These are phyloP conservation scores for Nothomitra cinnamomea DNA, from an alignment of 2,329 filamentous ascomycete genomes.

Conservation along the genomic window DNA sequence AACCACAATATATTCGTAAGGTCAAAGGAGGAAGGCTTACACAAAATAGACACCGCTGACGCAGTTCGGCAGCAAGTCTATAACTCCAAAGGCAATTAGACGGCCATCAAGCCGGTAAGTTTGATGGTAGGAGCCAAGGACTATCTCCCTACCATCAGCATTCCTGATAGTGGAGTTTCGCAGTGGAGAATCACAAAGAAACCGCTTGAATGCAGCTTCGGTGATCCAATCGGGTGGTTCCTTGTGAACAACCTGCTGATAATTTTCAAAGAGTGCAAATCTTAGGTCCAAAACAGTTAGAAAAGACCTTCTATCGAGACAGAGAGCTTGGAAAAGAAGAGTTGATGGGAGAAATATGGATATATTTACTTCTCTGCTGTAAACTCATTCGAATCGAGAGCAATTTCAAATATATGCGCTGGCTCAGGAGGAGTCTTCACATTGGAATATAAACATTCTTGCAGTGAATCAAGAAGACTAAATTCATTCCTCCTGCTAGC, in stretches of 20 bases:
- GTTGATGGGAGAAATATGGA: neutral
- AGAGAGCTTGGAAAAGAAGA: neutral
- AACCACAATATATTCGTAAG: neutral
- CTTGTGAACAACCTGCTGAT: conserved; percentile 56
- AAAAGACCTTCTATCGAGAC: neutral
- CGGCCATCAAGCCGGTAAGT: conserved; percentile 64
- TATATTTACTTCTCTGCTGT: conserved; percentile 53
- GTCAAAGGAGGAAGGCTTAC: conserved; percentile 1
- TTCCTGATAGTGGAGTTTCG: conserved; percentile 17
- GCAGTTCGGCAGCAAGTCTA: conserved; percentile 59
- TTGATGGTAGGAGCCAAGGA: conserved; percentile 62
- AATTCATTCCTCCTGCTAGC: conserved; percentile 51
- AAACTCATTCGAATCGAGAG: conserved; percentile 51
- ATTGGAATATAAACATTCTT: conserved; percentile 44
- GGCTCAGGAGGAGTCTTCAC: conserved; percentile 44
- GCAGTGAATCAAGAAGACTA: conserved; percentile 46
- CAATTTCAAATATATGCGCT: conserved; percentile 50
- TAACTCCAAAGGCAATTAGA: conserved; percentile 57
- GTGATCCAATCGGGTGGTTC: conserved; percentile 44
- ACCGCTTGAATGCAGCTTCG: conserved; percentile 45
- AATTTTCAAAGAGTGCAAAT: conserved; percentile 49
- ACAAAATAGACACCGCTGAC: conserved; percentile 75
- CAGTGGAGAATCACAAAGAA: conserved; percentile 58
- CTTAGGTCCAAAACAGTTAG: conserved; percentile 7
- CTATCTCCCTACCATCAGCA: conserved; percentile 29